phyloP scores from a whole-genome alignment of 2,329 filamentous ascomycete genomes.

The Nakataea oryzae region DNA sequence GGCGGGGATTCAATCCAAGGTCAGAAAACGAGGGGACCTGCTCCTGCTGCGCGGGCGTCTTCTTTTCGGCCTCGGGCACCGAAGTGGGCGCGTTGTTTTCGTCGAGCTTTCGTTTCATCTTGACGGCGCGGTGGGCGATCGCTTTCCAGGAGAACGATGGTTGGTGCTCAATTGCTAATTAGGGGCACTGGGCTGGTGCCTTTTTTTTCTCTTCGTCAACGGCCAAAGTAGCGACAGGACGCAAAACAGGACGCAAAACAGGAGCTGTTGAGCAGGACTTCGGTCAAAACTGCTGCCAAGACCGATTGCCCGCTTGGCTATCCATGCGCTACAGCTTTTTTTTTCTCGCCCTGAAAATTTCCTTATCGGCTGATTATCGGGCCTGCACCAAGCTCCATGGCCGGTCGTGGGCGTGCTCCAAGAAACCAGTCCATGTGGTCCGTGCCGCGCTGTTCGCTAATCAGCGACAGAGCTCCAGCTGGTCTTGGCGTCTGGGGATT shows the following conservation, averaged over 20 bases:
- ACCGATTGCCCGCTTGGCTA: not conserved
- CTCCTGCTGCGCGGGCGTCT: conserved; percentile 8
- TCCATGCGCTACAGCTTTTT: not conserved
- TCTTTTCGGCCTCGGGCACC: conserved; percentile 15
- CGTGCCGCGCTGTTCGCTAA: no score
- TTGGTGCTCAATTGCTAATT: not conserved
- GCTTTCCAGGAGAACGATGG: not conserved
- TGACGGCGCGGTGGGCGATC: not conserved
- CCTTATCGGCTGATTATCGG: not conserved
- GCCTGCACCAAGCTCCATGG: not conserved
- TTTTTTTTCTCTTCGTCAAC: not conserved
- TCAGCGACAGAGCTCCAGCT: not conserved
- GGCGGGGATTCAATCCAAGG: conserved; percentile 71
- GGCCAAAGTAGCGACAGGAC: not conserved
- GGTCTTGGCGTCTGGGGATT: not conserved
- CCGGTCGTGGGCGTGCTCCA: no score
- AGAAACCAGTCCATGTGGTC: no score
- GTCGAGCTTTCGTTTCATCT: conserved; percentile 54
- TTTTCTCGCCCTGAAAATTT: not conserved
- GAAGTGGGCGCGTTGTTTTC: conserved; percentile 38
- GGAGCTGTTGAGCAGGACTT: not conserved
- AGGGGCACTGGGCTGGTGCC: not conserved
- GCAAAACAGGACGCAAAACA: not conserved
- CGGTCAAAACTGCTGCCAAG: not conserved
- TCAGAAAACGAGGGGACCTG: conserved; percentile 51